Conservation (phyloP, 169 alveolate genomes). For the Plasmodium ovale region DNA sequence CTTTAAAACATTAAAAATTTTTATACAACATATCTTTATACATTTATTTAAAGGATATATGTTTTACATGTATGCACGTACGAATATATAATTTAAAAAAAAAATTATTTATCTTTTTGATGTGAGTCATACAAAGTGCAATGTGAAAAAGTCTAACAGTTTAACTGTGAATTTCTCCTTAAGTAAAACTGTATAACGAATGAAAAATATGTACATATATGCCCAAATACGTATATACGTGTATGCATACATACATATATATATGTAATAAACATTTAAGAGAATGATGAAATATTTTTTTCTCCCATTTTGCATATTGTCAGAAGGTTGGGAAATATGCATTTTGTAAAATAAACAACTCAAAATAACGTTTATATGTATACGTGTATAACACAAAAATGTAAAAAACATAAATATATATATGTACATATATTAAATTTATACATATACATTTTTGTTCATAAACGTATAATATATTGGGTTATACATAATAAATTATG, state of each 20-base stretch:
- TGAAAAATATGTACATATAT: constrained; percentile 3
- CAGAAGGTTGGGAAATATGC: neutral
- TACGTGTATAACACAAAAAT: neutral
- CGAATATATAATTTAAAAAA: constrained; percentile 17
- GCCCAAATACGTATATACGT: neutral
- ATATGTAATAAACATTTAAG: neutral
- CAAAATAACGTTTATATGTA: neutral
- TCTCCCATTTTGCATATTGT: neutral
- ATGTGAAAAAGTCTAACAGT: constrained; percentile 42
- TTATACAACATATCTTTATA: constrained; percentile 44
- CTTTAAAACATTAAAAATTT: constrained; percentile 26
- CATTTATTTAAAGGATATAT: constrained; percentile 31
- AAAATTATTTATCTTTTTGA: constrained; percentile 21
- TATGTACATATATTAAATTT: no score
- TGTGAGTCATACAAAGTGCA: neutral
- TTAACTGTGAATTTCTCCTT: constrained; percentile 11
- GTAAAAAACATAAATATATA: no score
- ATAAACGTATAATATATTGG: neutral
- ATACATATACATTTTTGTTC: neutral
- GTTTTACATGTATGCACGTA: no score
- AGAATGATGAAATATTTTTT: neutral
- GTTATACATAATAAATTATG: neutral
- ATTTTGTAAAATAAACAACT: neutral
- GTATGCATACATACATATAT: constrained; percentile 1
- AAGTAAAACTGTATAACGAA: neutral